These are phyloP conservation scores for Diaporthe sp. DNA, from an alignment of 2,329 filamentous ascomycete genomes.

Conservation along the genomic window DNA sequence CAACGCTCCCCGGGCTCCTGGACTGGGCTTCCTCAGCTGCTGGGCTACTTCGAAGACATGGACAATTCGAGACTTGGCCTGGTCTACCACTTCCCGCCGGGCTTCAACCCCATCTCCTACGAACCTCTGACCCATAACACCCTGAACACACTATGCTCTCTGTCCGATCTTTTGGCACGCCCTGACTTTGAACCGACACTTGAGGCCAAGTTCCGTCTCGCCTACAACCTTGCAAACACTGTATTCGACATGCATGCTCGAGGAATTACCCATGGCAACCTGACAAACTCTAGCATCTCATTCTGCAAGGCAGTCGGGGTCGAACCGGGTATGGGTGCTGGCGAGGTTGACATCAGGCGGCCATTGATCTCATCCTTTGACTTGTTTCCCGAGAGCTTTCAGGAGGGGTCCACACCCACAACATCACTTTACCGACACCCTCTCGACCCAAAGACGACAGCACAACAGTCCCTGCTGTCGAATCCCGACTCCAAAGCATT, in stretches of 20 bases:
- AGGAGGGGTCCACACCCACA: constrained; percentile 47
- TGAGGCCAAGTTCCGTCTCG: constrained; percentile 82
- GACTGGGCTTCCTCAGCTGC: constrained; percentile 71
- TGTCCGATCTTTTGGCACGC: constrained; percentile 66
- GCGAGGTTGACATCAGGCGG: constrained; percentile 73
- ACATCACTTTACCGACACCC: constrained; percentile 75
- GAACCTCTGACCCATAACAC: constrained; percentile 65
- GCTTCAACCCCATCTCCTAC: constrained; percentile 71
- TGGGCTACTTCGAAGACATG: constrained; percentile 83
- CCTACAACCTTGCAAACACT: constrained; percentile 79
- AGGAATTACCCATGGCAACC: constrained; percentile 78
- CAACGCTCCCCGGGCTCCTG: constrained; percentile 67
- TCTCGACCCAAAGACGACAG: constrained; percentile 67
- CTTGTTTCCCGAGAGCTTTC: constrained; percentile 70
- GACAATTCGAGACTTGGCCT: constrained; percentile 78
- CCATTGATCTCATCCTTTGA: constrained; percentile 83
- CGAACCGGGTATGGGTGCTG: constrained; percentile 56
- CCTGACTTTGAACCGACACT: constrained; percentile 73
- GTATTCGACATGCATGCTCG: constrained; percentile 80
- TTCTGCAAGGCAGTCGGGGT: constrained; percentile 68
- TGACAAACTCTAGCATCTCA: constrained; percentile 76
- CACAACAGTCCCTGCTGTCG: constrained; percentile 59
- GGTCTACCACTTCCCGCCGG: constrained; percentile 79
- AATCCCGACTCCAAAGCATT: constrained; percentile 69
- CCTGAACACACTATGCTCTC: constrained; percentile 64